Base-by-base conservation (phyloP, 257 asterid species). In the Euphrasia confusa region DNA sequence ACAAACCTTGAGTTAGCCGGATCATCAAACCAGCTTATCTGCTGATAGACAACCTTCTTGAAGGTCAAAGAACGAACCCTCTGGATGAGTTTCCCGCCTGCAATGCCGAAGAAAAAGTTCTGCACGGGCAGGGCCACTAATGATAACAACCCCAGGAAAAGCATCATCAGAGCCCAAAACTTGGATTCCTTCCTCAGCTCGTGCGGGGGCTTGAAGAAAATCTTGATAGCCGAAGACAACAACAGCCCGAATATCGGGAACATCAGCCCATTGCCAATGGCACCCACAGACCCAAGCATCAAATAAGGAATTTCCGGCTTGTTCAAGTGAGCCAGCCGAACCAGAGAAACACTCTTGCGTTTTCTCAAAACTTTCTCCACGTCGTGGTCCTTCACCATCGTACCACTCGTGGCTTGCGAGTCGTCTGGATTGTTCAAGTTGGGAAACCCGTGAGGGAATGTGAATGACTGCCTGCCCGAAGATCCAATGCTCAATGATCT, bases 1-100 rank as follows among this genome's bases (percentile, higher is more conserved):
- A 68, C 54, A n/a, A 3, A 90, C 97, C 97, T 90, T 60, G 97
- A 87, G 76, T 90, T 83, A 57, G 79, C 84, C 59, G 97, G 87
- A 70, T 90, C 87, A 55, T 90, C 97, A 32, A 87, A 87, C 97
- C 97, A 90, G 48, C 89, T 78, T 61, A 90, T 87, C 78, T 90
- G 96, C 61, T 81, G 93, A 81, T 84, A 86, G 42, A 87, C 93
- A 0, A 90, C 85, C 67, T 81, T 90, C 66, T 72, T 77, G 65
- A 90, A 90, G 0, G 88, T 50, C 71, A 87, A 10, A 7, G 93
- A 81, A 32, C 97, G 90, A 45, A 90, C 72, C 71, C 95, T 80
- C 53, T 70, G 74, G 5, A 90, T 79, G 79, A 90, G 65, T 48
- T 70, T 87, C 3, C 88, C 93, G n/a, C 97, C 95, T 0, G 95